phyloP scores from a whole-genome alignment of 805 yeast genomes.

The Pichia gijzeniarum region DNA sequence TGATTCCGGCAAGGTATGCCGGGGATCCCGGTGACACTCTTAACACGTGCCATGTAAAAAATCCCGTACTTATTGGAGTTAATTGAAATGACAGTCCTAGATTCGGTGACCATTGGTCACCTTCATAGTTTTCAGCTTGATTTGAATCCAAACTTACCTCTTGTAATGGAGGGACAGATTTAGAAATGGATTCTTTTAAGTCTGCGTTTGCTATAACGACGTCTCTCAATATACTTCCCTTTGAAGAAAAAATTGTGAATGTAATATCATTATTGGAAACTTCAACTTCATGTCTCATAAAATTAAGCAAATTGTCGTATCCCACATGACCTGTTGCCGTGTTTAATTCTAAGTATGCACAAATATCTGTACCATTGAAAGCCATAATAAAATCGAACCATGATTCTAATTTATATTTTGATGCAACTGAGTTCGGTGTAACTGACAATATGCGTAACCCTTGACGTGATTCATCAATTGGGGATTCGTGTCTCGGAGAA shows the following conservation, averaged over 20 bases:
- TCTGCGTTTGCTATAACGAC: slow-evolving; percentile 29
- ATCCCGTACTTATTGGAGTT: slow-evolving; percentile 67
- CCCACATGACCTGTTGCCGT: slow-evolving; percentile 16
- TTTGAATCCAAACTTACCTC: slow-evolving; percentile 22
- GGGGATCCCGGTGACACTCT: slow-evolving; percentile 71
- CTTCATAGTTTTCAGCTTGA: slow-evolving; percentile 5
- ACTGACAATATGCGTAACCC: slow-evolving; percentile 59
- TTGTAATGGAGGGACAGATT: slow-evolving; percentile 17
- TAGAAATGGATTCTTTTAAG: slow-evolving; percentile 11
- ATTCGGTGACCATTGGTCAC: slow-evolving; percentile 18
- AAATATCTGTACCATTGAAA: slow-evolving; percentile 50
- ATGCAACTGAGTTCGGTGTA: slow-evolving; percentile 39
- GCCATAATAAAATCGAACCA: slow-evolving; percentile 87
- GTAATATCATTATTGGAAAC: slow-evolving; percentile 30
- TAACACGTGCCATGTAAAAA: slow-evolving; percentile 82
- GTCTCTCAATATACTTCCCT: slow-evolving; percentile 61
- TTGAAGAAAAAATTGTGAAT: slow-evolving; percentile 77
- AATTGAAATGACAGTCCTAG: slow-evolving; percentile 71
- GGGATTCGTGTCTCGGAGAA: slow-evolving; percentile 18
- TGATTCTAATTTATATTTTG: slow-evolving; percentile 58
- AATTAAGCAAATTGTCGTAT: slow-evolving; percentile 20
- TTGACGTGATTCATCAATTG: slow-evolving; percentile 15
- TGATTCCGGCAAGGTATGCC: slow-evolving; percentile 73
- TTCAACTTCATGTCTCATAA: slow-evolving; percentile 24
- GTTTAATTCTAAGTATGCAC: slow-evolving; percentile 23